Evolutionary conservation across 257 asterid genomes (phyloP), one percentile per base, ranked within the genome.

Genomic region (Solanum commersonii): DNA sequence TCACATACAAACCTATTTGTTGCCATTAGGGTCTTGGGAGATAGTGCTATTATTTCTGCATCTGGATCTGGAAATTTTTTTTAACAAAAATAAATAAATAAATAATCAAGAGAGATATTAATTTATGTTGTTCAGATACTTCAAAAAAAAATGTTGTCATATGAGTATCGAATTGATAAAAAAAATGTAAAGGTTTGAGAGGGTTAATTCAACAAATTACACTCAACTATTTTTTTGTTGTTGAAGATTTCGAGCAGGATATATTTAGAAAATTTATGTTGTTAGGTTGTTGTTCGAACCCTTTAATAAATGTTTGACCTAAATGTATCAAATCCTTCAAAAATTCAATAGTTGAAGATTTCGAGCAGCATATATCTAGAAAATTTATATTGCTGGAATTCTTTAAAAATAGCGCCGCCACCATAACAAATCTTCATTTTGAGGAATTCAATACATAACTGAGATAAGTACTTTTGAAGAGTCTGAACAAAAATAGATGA

Each of bases 21-120:
- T 34, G 40, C 82, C 88, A 86, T 86, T 74, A 86, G 83, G 84
- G 83, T 86, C 70, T 42, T 70, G 13, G 88, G 88, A 42, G 88
- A 86, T 34, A 86, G 42, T n/a, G 68, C 83, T 74, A 86, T 56
- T 74, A 86, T 74, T 8, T 67, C 88, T 42, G 74, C 88, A 72
- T 86, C 88, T 74, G 83, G 88, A 86, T 71, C 88, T 86, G 65
- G 3, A n/a, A n/a, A n/a, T n/a, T n/a, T n/a, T n/a, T n/a, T n/a
- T 2, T n/a, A 18, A 52, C 13, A 63, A 34, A 70, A 71, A 31
- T 1, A 33, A 72, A 72, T 16, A 72, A 18, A 72, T 9, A 16
- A 71, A 71, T 33, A 71, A 6, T 31, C 5, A 29, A 1, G 40
- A 34, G n/a, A 34, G 44, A 3, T 18, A 72, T 72, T 72, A 72